Base-by-base conservation (phyloP, 108 stramenopile genomes). In the Cyclotella cryptica region DNA sequence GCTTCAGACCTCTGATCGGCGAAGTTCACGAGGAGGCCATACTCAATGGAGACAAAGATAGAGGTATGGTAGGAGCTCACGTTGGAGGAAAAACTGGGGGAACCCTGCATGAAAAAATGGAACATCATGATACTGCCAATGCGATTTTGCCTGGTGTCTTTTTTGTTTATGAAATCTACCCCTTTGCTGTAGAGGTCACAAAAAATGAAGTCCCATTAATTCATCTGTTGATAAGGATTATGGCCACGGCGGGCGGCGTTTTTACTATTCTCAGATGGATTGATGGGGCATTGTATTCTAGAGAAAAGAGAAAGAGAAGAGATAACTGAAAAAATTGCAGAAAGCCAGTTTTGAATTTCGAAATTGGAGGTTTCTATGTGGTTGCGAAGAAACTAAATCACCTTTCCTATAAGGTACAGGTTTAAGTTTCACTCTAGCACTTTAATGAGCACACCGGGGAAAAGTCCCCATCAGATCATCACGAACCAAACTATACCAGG, bases 111-210 rank as follows among this genome's bases (percentile, higher is more conserved):
- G 80, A 80, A 41, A 84, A 90, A 63, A 57, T 87, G 51, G 80
- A 90, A 19, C 91, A 93, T 78, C 90, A 97, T 69, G 71, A 80
- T 57, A 71, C 89, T 30, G 86, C 88, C 77, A 94, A 95, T 69
- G 79, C 90, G 0, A 83, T 98, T 13, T 77, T 98, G 57, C 97
- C 98, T 17, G 99, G 99, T 0, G 91, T 99, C 24, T 99, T 98
- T 80, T 98, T 98, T 76, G 92, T 99, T 24, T 99, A 98, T 78
- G 98, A 99, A 77, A 91, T 99, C 13, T 96, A 97, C 46, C 98
- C 99, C 1, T 99, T 99, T 85, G 93, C 93, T 40, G 94, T 99
- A 42, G 94, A 98, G 79, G 92, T 98, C 35, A 73, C 81, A 17
- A 73, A 79, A 65, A 85, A 88, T 44, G 66, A 27, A 12, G 92